Base-by-base conservation (phyloP, 768 basidiomycete genomes). In the Fomitopsis serialis region DNA sequence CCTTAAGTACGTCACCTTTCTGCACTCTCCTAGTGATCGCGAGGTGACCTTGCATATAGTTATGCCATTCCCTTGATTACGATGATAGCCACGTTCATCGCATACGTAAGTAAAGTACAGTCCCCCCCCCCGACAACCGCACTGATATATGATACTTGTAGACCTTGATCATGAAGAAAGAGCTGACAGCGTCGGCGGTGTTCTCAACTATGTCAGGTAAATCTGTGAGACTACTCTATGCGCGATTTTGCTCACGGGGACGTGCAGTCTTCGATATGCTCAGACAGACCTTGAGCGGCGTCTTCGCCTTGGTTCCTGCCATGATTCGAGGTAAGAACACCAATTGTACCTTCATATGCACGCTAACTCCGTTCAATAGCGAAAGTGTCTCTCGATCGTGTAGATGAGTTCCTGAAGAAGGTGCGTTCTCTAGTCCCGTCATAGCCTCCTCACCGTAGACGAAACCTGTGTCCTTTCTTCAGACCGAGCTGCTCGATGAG, bases 351-450 rank as follows among this genome's bases (percentile, higher is more conserved):
- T n/a, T n/a, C n/a, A n/a, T n/a, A n/a, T n/a, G n/a, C n/a, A 21
- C 22, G 9, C 19, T 49, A 8, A 48, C 32, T n/a, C n/a, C 15
- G 32, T 50, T 46, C 12, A 13, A 36, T 23, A 67, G 82, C 76
- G 47, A 83, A 82, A 65, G 87, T 90, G 4, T 86, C 85, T 1
- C 59, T 89, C 12, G 79, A 82, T 54, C 80, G 88, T 48, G 57
- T 82, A 24, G 70, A 78, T 59, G 69, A 71, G 9, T 81, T 81
- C 66, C 55, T 81, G 23, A 54, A 68, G 32, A 63, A 71, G 15
- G 73, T 61, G 21, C n/a, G 43, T 48, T 7, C 1, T 10, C 27
- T 27, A 7, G 4, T 21, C 5, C 35, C n/a, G 29, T n/a, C 19
- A 29, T n/a, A n/a, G n/a, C n/a, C 25, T 19, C 22, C 27, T 8